A percentile compares a stretch with the other conserved stretches of the same genome.
Evolutionary conservation across 2,329 filamentous ascomycete genomes (phyloP).

Genomic region (Aspergillus brasiliensis): DNA sequence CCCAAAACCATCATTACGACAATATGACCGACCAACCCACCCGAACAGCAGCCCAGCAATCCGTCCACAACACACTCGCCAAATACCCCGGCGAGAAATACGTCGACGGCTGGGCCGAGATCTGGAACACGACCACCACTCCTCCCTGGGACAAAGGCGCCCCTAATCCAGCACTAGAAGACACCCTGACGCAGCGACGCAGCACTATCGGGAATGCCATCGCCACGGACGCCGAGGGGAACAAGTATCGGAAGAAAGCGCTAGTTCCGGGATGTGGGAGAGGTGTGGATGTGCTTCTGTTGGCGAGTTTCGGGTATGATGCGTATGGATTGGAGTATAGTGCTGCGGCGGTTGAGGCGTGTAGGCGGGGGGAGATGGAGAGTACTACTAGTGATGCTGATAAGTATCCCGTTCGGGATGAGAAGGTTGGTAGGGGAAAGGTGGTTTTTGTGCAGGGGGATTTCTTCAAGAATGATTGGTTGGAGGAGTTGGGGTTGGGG

Average conservation of each 20-base stretch:
- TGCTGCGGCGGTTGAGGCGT: constrained; percentile 9
- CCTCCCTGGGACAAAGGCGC: constrained; percentile 61
- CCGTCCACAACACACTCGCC: constrained; percentile 9
- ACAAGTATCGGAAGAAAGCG: constrained; percentile 53
- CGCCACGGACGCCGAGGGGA: constrained; percentile 21
- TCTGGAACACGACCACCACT: constrained; percentile 56
- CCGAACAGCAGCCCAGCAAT: not conserved
- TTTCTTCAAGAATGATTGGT: constrained; percentile 19
- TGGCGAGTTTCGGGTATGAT: constrained; percentile 75
- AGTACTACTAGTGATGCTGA: not conserved
- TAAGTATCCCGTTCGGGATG: constrained; percentile 12
- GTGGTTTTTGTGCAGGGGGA: constrained; percentile 63
- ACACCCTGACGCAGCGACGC: constrained; percentile 48
- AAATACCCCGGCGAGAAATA: constrained; percentile 9
- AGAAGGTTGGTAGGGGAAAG: constrained; percentile 42
- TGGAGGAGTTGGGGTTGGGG: constrained; percentile 2
- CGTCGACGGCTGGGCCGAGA: constrained; percentile 52
- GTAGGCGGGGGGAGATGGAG: not conserved
- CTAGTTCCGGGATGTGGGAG: constrained; percentile 80
- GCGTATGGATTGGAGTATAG: constrained; percentile 67
- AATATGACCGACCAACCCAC: not conserved
- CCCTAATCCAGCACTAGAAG: constrained; percentile 60
- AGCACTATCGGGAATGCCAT: constrained; percentile 41
- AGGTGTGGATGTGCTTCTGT: constrained; percentile 76
- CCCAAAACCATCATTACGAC: not conserved